phyloP scores from a whole-genome alignment of 345 rosid species.

The Passiflora organensis region DNA sequence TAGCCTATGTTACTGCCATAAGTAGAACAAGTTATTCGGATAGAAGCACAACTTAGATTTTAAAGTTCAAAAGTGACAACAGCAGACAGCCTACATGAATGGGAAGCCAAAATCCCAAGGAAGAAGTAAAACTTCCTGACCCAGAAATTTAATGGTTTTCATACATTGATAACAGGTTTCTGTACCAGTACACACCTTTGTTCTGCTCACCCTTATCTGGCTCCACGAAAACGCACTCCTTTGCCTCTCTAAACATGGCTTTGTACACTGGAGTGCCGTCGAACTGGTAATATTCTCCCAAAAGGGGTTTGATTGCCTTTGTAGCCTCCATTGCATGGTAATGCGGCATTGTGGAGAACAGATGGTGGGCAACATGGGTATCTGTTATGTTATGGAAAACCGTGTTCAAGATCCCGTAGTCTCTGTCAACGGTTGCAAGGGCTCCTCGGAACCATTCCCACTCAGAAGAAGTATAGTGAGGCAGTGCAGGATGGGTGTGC shows the following conservation, averaged over 20 bases:
- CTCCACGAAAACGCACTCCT: slow-evolving; percentile 27
- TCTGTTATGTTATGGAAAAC: slow-evolving; percentile 33
- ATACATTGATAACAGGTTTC: slow-evolving; percentile 6
- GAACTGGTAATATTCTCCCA: slow-evolving; percentile 26
- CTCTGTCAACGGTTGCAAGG: slow-evolving; percentile 28
- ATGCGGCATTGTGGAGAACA: slow-evolving; percentile 30
- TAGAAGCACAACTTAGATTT: slow-evolving; percentile 3
- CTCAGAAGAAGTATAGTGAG: slow-evolving; percentile 25
- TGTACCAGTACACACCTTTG: slow-evolving; percentile 31
- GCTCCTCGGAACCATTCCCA: slow-evolving; percentile 38
- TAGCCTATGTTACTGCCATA: not conserved
- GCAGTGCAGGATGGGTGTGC: slow-evolving; percentile 30
- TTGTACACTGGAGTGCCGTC: slow-evolving; percentile 21
- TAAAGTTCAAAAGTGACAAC: not conserved
- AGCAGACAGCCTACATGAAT: not conserved
- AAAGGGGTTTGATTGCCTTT: slow-evolving; percentile 17
- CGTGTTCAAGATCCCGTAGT: slow-evolving; percentile 31
- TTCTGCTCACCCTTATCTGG: slow-evolving; percentile 11
- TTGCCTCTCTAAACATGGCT: slow-evolving; percentile 32
- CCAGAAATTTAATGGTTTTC: not conserved
- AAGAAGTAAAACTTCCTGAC: not conserved
- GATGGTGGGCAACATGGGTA: slow-evolving; percentile 33
- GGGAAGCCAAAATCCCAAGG: not conserved
- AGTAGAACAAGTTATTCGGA: not conserved
- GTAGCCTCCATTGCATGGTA: slow-evolving; percentile 37